phyloP scores from a whole-genome alignment of 2,329 filamentous ascomycete species.

The Xylariaceae sp. region DNA sequence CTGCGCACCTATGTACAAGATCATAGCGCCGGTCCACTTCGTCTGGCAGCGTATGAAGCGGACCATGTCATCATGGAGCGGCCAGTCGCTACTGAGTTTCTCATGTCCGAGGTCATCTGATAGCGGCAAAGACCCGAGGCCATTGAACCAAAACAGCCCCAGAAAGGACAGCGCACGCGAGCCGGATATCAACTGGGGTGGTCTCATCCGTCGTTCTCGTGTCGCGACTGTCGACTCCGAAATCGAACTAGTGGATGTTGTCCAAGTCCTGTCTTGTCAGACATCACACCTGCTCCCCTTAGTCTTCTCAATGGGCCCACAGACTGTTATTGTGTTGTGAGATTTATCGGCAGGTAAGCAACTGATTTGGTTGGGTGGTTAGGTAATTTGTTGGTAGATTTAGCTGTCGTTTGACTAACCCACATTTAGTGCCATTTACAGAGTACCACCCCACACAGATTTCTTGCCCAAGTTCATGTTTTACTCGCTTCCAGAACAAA shows the following conservation, averaged over 20 bases:
- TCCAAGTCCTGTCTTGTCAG: background rate
- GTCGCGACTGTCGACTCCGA: background rate
- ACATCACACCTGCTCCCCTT: too few relatives aligned
- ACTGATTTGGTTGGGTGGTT: too few relatives aligned
- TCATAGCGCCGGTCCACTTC: background rate
- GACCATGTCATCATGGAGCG: background rate
- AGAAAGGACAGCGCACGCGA: background rate
- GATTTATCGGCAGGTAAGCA: too few relatives aligned
- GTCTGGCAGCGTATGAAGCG: background rate
- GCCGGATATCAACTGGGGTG: background rate
- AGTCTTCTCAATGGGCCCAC: too few relatives aligned
- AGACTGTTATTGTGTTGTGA: too few relatives aligned
- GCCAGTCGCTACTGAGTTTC: background rate
- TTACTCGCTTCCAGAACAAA: background rate
- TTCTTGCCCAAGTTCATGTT: background rate
- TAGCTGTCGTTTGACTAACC: too few relatives aligned
- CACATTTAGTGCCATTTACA: too few relatives aligned
- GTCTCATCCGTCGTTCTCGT: background rate
- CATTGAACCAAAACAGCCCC: background rate
- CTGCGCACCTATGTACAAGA: conserved; percentile 2
- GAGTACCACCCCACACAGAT: background rate
- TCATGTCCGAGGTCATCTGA: background rate
- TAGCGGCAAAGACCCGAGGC: background rate
- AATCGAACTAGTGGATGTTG: background rate
- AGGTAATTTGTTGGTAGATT: too few relatives aligned